Conservation (phyloP, 2,329 filamentous ascomycete genomes). For the Fusarium compactum region DNA sequence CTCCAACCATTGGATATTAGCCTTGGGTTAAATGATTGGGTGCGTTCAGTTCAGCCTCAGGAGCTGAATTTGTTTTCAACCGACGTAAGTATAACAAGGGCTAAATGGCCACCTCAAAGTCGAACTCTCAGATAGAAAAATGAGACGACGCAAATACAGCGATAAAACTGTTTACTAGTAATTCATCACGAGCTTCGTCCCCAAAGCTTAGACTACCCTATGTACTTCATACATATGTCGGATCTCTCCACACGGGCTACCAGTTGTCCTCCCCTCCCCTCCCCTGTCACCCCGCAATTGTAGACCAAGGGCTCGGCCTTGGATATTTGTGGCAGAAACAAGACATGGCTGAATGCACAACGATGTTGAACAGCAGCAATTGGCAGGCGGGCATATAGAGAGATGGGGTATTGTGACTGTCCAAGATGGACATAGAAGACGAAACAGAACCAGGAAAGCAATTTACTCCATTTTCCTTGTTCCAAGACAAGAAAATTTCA, state of each 20-base stretch:
- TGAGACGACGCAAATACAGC: background rate
- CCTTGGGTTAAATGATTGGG: background rate
- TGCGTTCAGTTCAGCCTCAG: slow-evolving; percentile 26
- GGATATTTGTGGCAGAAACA: background rate
- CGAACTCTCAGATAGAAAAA: background rate
- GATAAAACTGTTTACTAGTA: background rate
- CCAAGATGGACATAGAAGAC: background rate
- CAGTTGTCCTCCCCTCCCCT: background rate
- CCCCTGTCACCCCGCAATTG: slow-evolving; percentile 31
- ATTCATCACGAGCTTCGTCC: background rate
- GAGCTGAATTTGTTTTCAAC: slow-evolving; percentile 18
- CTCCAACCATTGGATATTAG: slow-evolving; percentile 10
- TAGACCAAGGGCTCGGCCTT: background rate
- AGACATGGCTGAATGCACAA: slow-evolving; percentile 2
- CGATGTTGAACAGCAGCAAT: background rate
- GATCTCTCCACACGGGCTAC: slow-evolving; percentile 11
- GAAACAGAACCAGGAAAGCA: background rate
- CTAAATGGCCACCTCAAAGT: background rate
- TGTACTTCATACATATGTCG: background rate
- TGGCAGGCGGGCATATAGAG: background rate
- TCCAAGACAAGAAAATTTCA: background rate
- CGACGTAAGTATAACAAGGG: background rate
- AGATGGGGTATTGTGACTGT: background rate
- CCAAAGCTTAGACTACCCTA: background rate
- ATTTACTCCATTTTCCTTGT: background rate